Percentiles rank a stretch among this genome's conserved stretches.
Conservation (phyloP, 2,329 filamentous ascomycete species). For the Cladorrhinum sp. region DNA sequence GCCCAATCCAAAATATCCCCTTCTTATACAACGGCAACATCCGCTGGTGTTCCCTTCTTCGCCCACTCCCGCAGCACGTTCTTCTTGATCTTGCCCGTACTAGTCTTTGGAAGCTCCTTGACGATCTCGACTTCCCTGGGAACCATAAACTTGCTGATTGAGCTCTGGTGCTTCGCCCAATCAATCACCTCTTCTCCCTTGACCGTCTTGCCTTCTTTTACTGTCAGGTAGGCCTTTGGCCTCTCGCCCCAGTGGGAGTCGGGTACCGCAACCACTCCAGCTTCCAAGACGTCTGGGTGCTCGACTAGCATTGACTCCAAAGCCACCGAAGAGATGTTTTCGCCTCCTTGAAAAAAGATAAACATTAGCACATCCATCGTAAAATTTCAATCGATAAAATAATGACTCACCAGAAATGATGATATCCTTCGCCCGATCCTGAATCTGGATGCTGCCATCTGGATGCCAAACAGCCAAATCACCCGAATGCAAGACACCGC, state of each 20-base stretch:
- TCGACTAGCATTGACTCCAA: conserved; percentile 85
- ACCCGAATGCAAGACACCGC: conserved; percentile 82
- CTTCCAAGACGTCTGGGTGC: conserved; percentile 87
- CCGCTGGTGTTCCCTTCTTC: conserved; percentile 40
- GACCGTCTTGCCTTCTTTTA: conserved; percentile 58
- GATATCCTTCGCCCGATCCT: conserved; percentile 94
- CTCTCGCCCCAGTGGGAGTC: conserved; percentile 93
- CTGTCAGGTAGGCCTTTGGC: conserved; percentile 90
- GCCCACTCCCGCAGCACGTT: conserved; percentile 88
- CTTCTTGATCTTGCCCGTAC: conserved; percentile 95
- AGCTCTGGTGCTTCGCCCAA: conserved; percentile 79
- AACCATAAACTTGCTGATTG: conserved; percentile 89
- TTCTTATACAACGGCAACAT: conserved; percentile 7
- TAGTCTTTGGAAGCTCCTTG: conserved; percentile 89
- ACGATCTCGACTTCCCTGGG: conserved; percentile 72
- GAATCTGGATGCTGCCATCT: conserved; percentile 86
- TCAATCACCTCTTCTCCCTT: conserved; percentile 67
- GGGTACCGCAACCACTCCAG: conserved; percentile 80
- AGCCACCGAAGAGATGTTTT: conserved; percentile 94
- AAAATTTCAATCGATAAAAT: too few relatives aligned
- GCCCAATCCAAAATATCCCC: too few relatives aligned
- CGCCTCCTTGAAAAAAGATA: conserved; percentile 60
- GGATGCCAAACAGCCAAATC: conserved; percentile 92
- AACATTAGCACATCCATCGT: too few relatives aligned
- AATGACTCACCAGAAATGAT: conserved; percentile 77